Conservation (phyloP, 2,329 filamentous ascomycete genomes). For the Fulvia fulva region DNA sequence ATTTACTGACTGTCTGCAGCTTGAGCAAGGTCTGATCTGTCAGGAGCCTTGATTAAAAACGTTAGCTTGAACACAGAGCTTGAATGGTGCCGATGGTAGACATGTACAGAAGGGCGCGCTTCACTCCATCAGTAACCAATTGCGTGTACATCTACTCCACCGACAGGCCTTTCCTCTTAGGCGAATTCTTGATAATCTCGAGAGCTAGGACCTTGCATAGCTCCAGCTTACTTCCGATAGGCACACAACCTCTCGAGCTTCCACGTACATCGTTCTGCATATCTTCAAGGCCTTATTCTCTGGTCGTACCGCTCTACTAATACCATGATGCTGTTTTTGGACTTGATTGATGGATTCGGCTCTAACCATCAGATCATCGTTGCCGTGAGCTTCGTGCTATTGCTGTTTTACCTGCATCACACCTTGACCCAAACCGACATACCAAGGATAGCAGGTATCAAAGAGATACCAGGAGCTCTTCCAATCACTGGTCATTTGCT, state of each 20-base stretch:
- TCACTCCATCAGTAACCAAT: too few species aligned
- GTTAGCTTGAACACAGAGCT: not conserved
- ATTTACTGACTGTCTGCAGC: not conserved
- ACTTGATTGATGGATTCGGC: not conserved
- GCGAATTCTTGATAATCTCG: not conserved
- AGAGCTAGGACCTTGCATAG: not conserved
- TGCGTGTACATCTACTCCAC: too few species aligned
- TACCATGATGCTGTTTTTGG: not conserved
- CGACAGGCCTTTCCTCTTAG: not conserved
- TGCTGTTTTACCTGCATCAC: not conserved
- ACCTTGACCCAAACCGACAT: slow-evolving; percentile 41
- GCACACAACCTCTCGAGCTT: not conserved
- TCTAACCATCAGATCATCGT: not conserved
- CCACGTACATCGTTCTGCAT: not conserved
- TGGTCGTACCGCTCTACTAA: not conserved
- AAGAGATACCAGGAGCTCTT: slow-evolving; percentile 49
- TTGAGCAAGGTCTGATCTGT: not conserved
- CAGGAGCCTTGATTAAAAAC: not conserved
- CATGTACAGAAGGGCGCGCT: too few species aligned
- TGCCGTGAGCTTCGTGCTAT: not conserved
- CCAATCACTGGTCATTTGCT: slow-evolving; percentile 51
- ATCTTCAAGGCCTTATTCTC: too few species aligned
- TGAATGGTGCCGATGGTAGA: not conserved
- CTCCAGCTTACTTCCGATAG: not conserved
- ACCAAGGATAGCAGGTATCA: slow-evolving; percentile 47